Evolutionary conservation across 208 protist species (phyloP).

Genomic region (Acanthamoeba sp.): DNA sequence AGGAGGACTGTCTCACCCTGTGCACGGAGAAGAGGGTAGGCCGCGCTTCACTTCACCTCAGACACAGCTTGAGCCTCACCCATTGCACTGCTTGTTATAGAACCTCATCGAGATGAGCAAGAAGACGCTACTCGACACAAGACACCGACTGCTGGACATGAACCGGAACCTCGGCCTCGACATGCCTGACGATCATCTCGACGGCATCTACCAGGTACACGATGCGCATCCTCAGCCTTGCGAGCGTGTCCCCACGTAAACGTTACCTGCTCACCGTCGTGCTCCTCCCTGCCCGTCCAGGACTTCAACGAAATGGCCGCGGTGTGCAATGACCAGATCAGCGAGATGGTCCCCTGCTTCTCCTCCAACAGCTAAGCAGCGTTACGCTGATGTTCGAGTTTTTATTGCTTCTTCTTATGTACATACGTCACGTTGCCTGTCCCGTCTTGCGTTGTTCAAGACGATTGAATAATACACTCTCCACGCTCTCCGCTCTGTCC

Average conservation of each 20-base stretch:
- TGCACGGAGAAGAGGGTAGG: conserved; percentile 22
- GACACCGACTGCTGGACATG: conserved; percentile 42
- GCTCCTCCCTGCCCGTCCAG: no score
- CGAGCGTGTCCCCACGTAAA: not conserved
- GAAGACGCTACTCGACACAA: not conserved
- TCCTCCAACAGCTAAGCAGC: not conserved
- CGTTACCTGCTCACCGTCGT: no score
- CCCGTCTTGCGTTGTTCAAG: no score
- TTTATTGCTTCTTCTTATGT: no score
- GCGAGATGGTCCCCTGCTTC: conserved; percentile 33
- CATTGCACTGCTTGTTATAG: not conserved
- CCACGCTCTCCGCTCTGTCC: no score
- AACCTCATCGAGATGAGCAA: conserved; percentile 55
- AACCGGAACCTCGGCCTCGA: conserved; percentile 23
- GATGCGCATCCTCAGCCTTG: not conserved
- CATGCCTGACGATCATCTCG: not conserved
- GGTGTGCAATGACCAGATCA: conserved; percentile 51
- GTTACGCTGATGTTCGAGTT: no score
- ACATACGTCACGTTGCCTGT: no score
- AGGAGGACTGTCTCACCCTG: conserved; percentile 10
- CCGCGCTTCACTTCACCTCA: not conserved
- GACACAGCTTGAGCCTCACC: not conserved
- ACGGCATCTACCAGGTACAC: conserved; percentile 1
- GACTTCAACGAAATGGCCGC: conserved; percentile 66
- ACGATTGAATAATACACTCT: no score